phyloP scores from a whole-genome alignment of 2,329 filamentous ascomycete species.

The Xylaria sp. region DNA sequence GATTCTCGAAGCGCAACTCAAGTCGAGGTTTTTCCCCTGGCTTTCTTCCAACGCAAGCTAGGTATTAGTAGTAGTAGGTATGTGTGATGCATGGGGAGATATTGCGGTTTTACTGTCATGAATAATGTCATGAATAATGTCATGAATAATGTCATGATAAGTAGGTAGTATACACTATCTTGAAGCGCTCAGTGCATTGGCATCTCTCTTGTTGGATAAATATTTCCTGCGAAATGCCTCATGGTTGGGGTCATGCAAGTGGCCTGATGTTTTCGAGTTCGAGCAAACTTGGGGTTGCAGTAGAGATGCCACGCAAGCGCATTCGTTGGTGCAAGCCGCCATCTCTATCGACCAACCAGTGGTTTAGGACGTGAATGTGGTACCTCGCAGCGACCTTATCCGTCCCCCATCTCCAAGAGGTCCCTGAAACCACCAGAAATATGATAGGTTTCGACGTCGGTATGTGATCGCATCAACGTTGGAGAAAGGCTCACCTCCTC shows the following conservation, averaged over 20 bases:
- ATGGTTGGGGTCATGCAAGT: conserved; percentile 25
- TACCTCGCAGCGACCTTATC: conserved; percentile 18
- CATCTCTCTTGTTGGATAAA: conserved; percentile 1
- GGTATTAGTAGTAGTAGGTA: neutral
- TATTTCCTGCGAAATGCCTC: conserved; percentile 17
- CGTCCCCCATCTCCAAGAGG: conserved; percentile 6
- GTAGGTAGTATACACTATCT: neutral
- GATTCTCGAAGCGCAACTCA: conserved; percentile 18
- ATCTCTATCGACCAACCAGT: conserved; percentile 22
- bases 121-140: neutral
- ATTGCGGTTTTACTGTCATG: neutral
- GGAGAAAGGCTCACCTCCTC: conserved; percentile 27
- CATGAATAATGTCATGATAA: neutral
- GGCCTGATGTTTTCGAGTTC: conserved; percentile 22
- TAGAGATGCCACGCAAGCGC: conserved; percentile 19
- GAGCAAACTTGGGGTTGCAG: conserved; percentile 24
- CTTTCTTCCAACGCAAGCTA: neutral
- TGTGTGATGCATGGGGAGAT: neutral
- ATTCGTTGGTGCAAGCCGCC: conserved; percentile 24
- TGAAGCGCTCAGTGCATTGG: conserved; percentile 11
- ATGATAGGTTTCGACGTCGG: conserved; percentile 7
- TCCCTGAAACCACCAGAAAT: conserved; percentile 1
- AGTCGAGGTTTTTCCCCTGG: neutral
- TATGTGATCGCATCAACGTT: conserved; percentile 12
- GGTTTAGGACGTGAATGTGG: conserved; percentile 10